A percentile compares a stretch with the other conserved stretches of the same genome.
These are phyloP conservation scores for Botrytis paeoniae DNA, from an alignment of 2,329 filamentous ascomycete species.

Conservation along the genomic window DNA sequence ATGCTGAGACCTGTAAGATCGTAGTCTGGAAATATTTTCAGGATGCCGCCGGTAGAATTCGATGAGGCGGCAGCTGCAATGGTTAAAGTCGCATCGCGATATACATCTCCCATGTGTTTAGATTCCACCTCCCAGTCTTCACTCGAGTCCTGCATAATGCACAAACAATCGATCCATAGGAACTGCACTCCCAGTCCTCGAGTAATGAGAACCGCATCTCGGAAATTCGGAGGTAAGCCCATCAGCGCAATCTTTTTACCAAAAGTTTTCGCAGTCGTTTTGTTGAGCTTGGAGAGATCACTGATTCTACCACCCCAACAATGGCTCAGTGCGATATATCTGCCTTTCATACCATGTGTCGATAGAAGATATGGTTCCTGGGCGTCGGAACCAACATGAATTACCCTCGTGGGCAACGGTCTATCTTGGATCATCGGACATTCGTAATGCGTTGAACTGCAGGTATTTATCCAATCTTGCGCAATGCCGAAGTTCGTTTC, in stretches of 20 bases:
- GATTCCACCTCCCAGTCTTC: constrained; percentile 15
- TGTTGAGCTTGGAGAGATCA: too few relatives aligned
- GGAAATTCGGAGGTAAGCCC: neutral
- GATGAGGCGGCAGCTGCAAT: neutral
- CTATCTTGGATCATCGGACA: constrained; percentile 3
- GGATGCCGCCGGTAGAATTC: neutral
- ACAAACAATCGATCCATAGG: constrained; percentile 20
- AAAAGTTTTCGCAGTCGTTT: too few relatives aligned
- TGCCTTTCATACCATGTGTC: neutral
- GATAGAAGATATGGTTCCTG: constrained; percentile 9
- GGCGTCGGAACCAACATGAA: constrained; percentile 23
- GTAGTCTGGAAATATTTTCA: too few relatives aligned
- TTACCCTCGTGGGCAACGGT: constrained; percentile 22
- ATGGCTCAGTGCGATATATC: neutral
- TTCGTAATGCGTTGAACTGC: neutral
- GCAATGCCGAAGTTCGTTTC: neutral
- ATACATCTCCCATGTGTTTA: constrained; percentile 12
- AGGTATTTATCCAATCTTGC: constrained; percentile 16
- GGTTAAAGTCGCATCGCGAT: neutral
- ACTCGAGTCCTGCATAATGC: constrained; percentile 14
- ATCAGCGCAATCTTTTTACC: too few relatives aligned
- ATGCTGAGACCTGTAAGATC: too few relatives aligned
- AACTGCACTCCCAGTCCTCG: neutral
- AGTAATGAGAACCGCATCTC: neutral
- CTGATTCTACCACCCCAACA: neutral